Evolutionary conservation across 1,139 yeast species (phyloP).

Genomic region (Kurtzmaniella natalensis): DNA sequence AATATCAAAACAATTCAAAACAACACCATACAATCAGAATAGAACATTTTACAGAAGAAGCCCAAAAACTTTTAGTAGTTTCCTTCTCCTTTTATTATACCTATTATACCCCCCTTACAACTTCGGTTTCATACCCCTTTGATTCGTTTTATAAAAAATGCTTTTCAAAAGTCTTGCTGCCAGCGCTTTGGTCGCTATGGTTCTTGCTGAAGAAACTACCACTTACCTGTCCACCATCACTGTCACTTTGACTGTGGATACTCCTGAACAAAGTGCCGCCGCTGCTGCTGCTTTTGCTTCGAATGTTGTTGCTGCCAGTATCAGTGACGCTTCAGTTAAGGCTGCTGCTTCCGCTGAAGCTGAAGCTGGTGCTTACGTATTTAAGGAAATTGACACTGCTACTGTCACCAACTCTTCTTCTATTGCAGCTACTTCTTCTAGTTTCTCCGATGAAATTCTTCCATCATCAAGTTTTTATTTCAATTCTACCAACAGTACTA

Average conservation of each 20-base stretch:
- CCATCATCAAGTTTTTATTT: too few species aligned
- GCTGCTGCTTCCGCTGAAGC: constrained; percentile 15
- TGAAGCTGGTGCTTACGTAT: constrained; percentile 14
- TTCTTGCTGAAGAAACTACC: constrained; percentile 34
- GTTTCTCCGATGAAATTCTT: constrained; percentile 12
- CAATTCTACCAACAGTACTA: too few species aligned
- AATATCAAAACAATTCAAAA: neutral
- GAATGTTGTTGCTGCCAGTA: constrained; percentile 13
- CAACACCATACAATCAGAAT: too few species aligned
- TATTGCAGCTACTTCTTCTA: constrained; percentile 12
- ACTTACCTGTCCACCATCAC: constrained; percentile 40
- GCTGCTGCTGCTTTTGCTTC: constrained; percentile 18
- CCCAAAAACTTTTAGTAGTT: too few species aligned
- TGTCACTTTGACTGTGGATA: constrained; percentile 38
- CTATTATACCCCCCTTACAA: too few species aligned
- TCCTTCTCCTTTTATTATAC: too few species aligned
- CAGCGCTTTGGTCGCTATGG: constrained; percentile 22
- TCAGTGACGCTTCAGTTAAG: constrained; percentile 12
- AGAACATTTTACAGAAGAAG: too few species aligned
- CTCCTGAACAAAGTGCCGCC: constrained; percentile 37
- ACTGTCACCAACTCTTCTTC: constrained; percentile 16
- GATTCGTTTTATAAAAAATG: too few species aligned
- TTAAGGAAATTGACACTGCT: too few species aligned
- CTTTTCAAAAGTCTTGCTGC: constrained; percentile 24
- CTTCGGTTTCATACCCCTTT: too few species aligned